These are phyloP conservation scores for Leccinum obscurum DNA, from an alignment of 768 basidiomycete genomes.

Conservation along the genomic window DNA sequence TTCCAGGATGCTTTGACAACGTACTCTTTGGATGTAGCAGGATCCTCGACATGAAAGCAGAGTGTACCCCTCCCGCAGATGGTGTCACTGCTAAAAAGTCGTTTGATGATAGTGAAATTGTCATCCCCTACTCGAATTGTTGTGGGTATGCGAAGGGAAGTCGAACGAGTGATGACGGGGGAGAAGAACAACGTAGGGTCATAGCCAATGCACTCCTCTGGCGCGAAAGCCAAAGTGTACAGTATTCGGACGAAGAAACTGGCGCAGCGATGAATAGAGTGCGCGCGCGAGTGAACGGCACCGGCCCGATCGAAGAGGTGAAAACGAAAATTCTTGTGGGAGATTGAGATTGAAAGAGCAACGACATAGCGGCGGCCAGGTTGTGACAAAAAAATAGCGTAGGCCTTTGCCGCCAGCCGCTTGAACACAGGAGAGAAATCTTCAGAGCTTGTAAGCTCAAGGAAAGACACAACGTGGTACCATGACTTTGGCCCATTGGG, in stretches of 20 bases:
- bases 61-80: not conserved
- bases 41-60: not conserved
- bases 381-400: not conserved
- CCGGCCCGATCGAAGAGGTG: not conserved
- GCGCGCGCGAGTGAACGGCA: not conserved
- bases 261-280: not conserved
- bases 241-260: not conserved
- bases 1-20: not conserved
- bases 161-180: not conserved
- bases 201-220: not conserved
- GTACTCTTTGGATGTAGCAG: not conserved
- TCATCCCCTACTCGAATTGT: not conserved
- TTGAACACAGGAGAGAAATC: not conserved
- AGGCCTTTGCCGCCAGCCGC: not conserved
- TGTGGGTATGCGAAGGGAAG: not conserved
- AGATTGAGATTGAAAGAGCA: not conserved
- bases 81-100: not conserved
- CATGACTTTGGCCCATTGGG: not conserved
- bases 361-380: not conserved
- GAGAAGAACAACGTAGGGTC: not conserved
- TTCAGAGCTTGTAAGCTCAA: not conserved
- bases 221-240: not conserved
- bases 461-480: not conserved
- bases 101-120: not conserved
- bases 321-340: not conserved